Evolutionary conservation across 768 basidiomycete species (phyloP).

Genomic region (Cystofilobasidium ferigula): DNA sequence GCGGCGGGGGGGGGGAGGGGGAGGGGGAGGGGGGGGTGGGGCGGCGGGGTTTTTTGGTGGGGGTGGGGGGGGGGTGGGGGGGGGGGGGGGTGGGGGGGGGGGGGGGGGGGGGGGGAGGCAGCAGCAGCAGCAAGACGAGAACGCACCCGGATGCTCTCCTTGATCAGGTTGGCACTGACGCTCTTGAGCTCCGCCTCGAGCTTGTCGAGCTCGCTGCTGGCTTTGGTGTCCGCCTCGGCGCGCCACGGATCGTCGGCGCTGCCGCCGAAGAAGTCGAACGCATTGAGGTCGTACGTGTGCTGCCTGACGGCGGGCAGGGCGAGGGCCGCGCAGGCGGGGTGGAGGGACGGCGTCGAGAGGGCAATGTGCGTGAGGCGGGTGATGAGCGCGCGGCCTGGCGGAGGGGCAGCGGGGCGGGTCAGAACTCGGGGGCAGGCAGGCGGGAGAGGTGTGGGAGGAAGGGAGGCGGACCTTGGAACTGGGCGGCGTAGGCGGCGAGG

Average conservation of each 20-base stretch:
- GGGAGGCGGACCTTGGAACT: constrained; percentile 54
- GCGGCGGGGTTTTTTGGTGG: too few species aligned
- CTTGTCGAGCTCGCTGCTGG: constrained; percentile 62
- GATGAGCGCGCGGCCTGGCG: constrained; percentile 60
- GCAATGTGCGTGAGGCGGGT: constrained; percentile 63
- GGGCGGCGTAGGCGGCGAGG: constrained; percentile 63
- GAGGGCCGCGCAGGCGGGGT: constrained; percentile 5
- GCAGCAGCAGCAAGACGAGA: constrained; percentile 32
- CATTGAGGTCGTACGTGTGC: constrained; percentile 11
- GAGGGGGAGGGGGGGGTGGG: background rate
- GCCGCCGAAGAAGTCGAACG: constrained; percentile 12
- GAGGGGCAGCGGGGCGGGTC: background rate
- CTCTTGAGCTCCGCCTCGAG: constrained; percentile 90
- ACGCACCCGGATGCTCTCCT: constrained; percentile 85
- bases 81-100: too few species aligned
- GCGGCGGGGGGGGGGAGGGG: constrained; percentile 35
- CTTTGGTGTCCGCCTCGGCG: constrained; percentile 55
- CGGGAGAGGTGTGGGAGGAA: constrained; percentile 1
- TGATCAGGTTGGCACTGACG: constrained; percentile 93
- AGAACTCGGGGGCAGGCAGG: constrained; percentile 1
- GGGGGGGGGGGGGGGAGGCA: background rate
- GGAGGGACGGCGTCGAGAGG: constrained; percentile 51
- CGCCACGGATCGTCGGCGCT: constrained; percentile 45
- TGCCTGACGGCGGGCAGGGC: constrained; percentile 20
- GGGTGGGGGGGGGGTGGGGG: too few species aligned